A percentile compares a stretch with the other conserved stretches of the same genome.
These are phyloP conservation scores for Colletotrichum paranaense DNA, from an alignment of 2,329 filamentous ascomycete species.

Conservation along the genomic window DNA sequence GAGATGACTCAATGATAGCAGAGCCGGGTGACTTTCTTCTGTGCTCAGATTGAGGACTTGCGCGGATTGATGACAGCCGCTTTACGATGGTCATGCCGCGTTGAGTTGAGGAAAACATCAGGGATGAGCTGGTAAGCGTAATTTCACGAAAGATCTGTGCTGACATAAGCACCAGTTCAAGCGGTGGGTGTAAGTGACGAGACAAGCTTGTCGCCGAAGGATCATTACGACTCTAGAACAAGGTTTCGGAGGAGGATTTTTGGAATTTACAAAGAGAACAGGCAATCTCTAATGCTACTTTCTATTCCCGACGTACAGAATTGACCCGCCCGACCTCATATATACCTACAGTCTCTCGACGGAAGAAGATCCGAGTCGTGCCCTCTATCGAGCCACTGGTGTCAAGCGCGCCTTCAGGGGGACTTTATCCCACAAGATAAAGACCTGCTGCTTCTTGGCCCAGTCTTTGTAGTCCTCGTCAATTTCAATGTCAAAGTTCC, in stretches of 20 bases:
- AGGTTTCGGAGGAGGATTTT: not conserved
- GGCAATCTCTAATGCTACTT: not conserved
- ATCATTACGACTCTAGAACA: not conserved
- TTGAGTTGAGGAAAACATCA: not conserved
- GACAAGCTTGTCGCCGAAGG: not conserved
- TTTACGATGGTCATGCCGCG: not conserved
- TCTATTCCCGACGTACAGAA: not conserved
- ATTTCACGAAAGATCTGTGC: not conserved
- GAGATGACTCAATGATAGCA: not conserved
- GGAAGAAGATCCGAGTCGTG: not conserved
- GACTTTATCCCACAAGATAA: slow-evolving; percentile 47
- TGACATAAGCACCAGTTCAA: not conserved
- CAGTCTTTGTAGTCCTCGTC: slow-evolving; percentile 50
- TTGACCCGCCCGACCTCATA: not conserved
- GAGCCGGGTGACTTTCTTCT: no score
- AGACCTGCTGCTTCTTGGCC: slow-evolving; percentile 50
- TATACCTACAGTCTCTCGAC: not conserved
- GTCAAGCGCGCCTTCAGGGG: slow-evolving; percentile 5
- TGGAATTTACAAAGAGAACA: not conserved
- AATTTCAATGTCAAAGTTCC: slow-evolving; percentile 59
- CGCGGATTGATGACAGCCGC: not conserved
- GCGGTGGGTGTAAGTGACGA: not conserved
- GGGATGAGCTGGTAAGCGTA: not conserved
- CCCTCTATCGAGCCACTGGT: not conserved
- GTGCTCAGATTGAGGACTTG: not conserved